Percentiles rank a stretch among this genome's conserved stretches.
Conservation (phyloP, 495 filamentous ascomycete species). For the Neurospora discreta region DNA sequence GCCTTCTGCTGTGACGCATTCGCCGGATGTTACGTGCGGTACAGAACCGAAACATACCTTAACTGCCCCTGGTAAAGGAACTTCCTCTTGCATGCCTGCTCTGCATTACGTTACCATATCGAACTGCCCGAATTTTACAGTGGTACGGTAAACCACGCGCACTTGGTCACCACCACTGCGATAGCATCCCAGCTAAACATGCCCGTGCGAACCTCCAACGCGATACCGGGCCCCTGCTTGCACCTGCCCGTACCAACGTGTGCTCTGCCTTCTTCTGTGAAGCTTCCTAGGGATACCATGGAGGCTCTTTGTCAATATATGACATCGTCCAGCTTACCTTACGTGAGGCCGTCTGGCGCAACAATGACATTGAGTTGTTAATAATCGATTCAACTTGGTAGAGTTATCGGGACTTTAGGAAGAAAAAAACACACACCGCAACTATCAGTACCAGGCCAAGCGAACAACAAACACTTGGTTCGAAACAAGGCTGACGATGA, state of each 20-base stretch:
- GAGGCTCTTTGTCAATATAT: not conserved
- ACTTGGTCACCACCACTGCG: not conserved
- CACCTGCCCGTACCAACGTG: not conserved
- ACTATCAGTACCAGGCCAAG: not conserved
- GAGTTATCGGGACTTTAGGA: not conserved
- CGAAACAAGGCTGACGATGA: not conserved
- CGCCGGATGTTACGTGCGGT: not conserved
- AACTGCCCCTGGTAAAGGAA: not conserved
- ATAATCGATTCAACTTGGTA: not conserved
- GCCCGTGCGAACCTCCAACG: not conserved
- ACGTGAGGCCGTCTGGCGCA: not conserved
- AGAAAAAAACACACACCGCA: not conserved
- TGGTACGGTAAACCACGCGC: not conserved
- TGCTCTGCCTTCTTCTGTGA: not conserved
- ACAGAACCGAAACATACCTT: not conserved
- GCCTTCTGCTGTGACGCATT: not conserved
- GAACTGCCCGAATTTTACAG: not conserved
- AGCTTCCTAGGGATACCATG: not conserved
- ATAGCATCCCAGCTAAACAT: not conserved
- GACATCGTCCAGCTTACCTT: not conserved
- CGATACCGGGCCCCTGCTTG: not conserved
- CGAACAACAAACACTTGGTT: not conserved
- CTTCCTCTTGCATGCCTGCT: not conserved
- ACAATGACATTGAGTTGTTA: not conserved
- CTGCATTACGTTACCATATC: not conserved